Percentiles rank a stretch among this genome's conserved stretches.
phyloP scores from a whole-genome alignment of 371 early-diverging fungal species.

The Dichotomocladium elegans region DNA sequence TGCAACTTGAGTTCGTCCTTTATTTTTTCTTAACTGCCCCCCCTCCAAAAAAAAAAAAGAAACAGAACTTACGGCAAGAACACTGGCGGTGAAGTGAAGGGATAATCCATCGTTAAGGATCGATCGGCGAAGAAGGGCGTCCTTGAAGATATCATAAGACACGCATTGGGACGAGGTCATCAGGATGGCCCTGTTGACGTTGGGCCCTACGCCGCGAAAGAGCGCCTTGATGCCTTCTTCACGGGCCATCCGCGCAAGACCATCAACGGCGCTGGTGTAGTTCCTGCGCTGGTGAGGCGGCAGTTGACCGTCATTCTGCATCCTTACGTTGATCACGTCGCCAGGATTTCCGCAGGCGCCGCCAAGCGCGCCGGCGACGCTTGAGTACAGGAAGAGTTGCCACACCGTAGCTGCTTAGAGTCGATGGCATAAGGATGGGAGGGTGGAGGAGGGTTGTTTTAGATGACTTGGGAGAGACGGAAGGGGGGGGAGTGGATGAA shows the following conservation, averaged over 20 bases:
- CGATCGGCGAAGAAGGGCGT: slow-evolving; percentile 38
- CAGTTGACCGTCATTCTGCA: slow-evolving; percentile 71
- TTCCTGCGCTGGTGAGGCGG: slow-evolving; percentile 55
- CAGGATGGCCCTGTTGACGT: slow-evolving; percentile 58
- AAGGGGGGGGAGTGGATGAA: too few species aligned
- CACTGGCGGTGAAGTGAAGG: slow-evolving; percentile 72
- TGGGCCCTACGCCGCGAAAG: slow-evolving; percentile 61
- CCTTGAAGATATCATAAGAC: slow-evolving; percentile 58
- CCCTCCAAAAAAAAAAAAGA: too few species aligned
- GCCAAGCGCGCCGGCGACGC: slow-evolving; percentile 59
- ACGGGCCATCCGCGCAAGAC: slow-evolving; percentile 51
- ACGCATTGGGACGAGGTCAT: slow-evolving; percentile 65
- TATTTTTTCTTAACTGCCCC: background rate
- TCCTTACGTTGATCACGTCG: slow-evolving; percentile 68
- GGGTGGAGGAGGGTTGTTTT: too few species aligned
- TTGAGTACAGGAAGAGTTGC: slow-evolving; percentile 47
- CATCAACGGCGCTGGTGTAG: slow-evolving; percentile 63
- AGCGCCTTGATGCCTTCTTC: slow-evolving; percentile 53
- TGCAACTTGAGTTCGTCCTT: background rate
- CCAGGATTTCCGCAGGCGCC: slow-evolving; percentile 70
- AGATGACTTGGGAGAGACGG: too few species aligned
- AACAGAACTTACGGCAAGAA: slow-evolving; percentile 72
- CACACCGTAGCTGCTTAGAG: slow-evolving; percentile 35
- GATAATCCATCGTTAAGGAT: slow-evolving; percentile 48
- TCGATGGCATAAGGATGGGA: too few species aligned